Evolutionary conservation across 768 basidiomycete species (phyloP), one percentile per base, ranked within the genome.

Genomic region (Tremella fuciformis): DNA sequence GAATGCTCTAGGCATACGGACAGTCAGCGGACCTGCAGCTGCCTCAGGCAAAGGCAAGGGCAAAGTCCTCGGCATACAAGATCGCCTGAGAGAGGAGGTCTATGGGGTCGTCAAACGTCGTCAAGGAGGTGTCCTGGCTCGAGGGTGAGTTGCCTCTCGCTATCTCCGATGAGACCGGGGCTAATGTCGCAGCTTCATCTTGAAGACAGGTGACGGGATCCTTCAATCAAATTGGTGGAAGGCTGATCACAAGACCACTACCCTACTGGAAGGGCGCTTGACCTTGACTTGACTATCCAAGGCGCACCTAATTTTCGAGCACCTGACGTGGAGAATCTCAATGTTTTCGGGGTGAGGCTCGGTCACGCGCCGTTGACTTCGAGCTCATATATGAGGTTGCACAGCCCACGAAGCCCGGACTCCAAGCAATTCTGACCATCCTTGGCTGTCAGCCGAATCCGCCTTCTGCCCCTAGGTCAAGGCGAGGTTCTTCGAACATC

Each of bases 261-360:
- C 42, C 68, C 75, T 1, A 73, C 75, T 9, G 63, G 71, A 47
- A 84, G 92, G 63, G 91, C 91, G 2, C 80, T 92, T 42, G 89
- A 94, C 73, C 83, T 98, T 1, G 91, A 94, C 69, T 81, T 97
- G 24, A 90, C 88, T 58, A 82, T 99, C 8, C 87, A 91, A 71
- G 94, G 96, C 34, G 94, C 94, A 16, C 92, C 94, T 2, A 97
- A 98, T 78, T 97, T 98, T 73, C 82, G 96, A 64, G 85, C 88
- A 13, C 88, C 91, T 8, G 82, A 85, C 51, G 82, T 85, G 49
- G 86, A 85, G 24, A 83, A 84, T 57, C 81, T 97, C 34, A 94
- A 93, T 65, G 91, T 99, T 1, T 98, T 88, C 71, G 96, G 94
- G 13, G 90, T 74, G 48, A 52, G 68, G 26, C 19, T 18, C 3